These are phyloP conservation scores for Gyromitra esculenta DNA, from an alignment of 2,329 filamentous ascomycete species.

Conservation along the genomic window DNA sequence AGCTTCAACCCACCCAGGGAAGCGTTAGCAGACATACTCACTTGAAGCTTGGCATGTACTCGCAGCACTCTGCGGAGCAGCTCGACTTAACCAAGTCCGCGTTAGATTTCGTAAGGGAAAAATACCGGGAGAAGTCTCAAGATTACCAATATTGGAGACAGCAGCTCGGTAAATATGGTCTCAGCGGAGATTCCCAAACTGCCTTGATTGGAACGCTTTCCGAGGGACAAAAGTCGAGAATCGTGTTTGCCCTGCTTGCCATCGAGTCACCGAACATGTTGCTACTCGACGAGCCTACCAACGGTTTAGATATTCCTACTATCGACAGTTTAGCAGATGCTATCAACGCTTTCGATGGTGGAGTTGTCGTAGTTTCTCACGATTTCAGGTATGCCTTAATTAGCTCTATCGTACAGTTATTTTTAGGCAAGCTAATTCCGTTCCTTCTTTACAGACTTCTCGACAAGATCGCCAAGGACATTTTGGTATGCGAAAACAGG, in stretches of 20 bases:
- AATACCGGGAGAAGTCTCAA: slow-evolving; percentile 86
- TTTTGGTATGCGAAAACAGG: slow-evolving; percentile 98
- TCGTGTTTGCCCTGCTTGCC: slow-evolving; percentile 94
- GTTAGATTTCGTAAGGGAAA: slow-evolving; percentile 96
- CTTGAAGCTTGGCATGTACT: slow-evolving; percentile 97
- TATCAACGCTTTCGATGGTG: slow-evolving; percentile 94
- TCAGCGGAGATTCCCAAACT: slow-evolving; percentile 92
- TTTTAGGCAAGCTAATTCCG: slow-evolving; percentile 59
- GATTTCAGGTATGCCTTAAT: slow-evolving; percentile 85
- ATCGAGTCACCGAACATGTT: slow-evolving; percentile 98
- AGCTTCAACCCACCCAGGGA: slow-evolving; percentile 84
- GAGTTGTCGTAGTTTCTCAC: slow-evolving; percentile 98
- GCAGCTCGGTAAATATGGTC: slow-evolving; percentile 92
- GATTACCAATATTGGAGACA: slow-evolving; percentile 99
- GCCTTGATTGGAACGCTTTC: slow-evolving; percentile 97
- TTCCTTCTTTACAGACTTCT: slow-evolving; percentile 72
- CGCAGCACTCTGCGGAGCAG: slow-evolving; percentile 97
- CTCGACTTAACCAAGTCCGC: slow-evolving; percentile 97
- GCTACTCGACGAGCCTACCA: slow-evolving; percentile 96
- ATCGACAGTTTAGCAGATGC: slow-evolving; percentile 97
- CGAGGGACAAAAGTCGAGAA: slow-evolving; percentile 96
- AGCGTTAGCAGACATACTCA: slow-evolving; percentile 92
- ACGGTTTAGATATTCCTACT: slow-evolving; percentile 98
- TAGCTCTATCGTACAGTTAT: neutral
- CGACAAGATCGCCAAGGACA: slow-evolving; percentile 99